Conservation (phyloP, 352 stramenopile genomes). For the Saprolegnia diclina region DNA sequence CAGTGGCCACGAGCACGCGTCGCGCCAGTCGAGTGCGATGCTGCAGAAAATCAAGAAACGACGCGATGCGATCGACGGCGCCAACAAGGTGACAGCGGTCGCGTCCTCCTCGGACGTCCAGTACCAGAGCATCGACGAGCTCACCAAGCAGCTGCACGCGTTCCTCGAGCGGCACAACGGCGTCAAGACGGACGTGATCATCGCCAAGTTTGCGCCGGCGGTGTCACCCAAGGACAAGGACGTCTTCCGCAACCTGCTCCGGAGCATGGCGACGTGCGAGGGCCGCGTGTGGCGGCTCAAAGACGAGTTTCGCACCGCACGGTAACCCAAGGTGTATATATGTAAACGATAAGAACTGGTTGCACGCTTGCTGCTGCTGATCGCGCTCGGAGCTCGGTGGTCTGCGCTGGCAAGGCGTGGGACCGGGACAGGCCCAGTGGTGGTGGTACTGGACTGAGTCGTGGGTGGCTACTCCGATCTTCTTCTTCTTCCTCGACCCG, state of each 20-base stretch:
- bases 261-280: slow-evolving; percentile 69
- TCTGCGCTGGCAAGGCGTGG: no score
- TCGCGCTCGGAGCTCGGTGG: no score
- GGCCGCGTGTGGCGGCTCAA: slow-evolving; percentile 71
- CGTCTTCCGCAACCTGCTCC: slow-evolving; percentile 78
- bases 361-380: no score
- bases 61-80: slow-evolving; percentile 33
- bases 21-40: slow-evolving; percentile 60
- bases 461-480: no score
- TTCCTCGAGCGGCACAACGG: slow-evolving; percentile 61
- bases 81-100: background rate
- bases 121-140: slow-evolving; percentile 44
- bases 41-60: slow-evolving; percentile 56
- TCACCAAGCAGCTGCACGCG: slow-evolving; percentile 68
- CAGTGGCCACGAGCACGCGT: slow-evolving; percentile 25
- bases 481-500: no score
- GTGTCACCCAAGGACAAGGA: slow-evolving; percentile 84
- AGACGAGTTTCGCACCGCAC: slow-evolving; percentile 34
- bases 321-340: background rate
- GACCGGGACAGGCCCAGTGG: no score
- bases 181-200: slow-evolving; percentile 84
- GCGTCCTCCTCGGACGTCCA: slow-evolving; percentile 26
- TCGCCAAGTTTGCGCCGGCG: slow-evolving; percentile 82
- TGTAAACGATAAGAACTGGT: no score
- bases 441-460: no score